Base-by-base conservation (phyloP, 2,329 filamentous ascomycete genomes). In the Fonsecaea pugnacius region DNA sequence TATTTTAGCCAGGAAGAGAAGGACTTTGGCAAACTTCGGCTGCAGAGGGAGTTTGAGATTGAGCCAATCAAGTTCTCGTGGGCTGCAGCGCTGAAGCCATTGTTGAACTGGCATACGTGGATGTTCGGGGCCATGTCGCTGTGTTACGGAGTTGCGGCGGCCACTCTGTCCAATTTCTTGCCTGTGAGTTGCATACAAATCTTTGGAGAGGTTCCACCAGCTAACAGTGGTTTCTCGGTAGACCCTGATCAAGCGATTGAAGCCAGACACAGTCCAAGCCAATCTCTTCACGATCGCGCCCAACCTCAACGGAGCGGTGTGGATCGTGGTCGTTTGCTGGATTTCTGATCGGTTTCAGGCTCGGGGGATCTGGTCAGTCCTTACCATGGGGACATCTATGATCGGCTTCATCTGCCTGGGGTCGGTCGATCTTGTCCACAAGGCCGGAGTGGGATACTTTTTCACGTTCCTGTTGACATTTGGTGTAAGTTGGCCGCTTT, bases 221-320 rank as follows among this genome's bases (percentile, higher is more conserved):
- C 21, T 30, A 8, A 52, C 48, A 16, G 10, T 7, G 21, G 10
- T 52, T 30, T 10, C 4, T 10, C 4, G 24, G 21, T 32, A 52
- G 48, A 52, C 48, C 30, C 48, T 87, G 64, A 79, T 87, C 18
- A 74, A 74, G 3, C 75, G 83, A 2, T 76, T 87, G 3, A 80
- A 81, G 7, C 86, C 83, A 71, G 69, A 73, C 55, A 82, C 79
- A 16, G 81, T 87, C 65, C 85, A 86, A 71, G 92, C 90, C 0
- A 94, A 94, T 71, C 82, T 94, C 0, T 92, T 90, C 76, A 93
- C 91, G 0, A 90, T 94, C 0, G 91, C 91, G 0, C 91, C 91
- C 1, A 93, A 93, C 70, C 83, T 91, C 53, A 86, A 85, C 0
- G 91, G 91, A 1, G 89, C 90, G 0, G 84, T 85, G 0, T 52